These are phyloP conservation scores for Castanospermum australe DNA, from an alignment of 306 rosid genomes.

Conservation along the genomic window DNA sequence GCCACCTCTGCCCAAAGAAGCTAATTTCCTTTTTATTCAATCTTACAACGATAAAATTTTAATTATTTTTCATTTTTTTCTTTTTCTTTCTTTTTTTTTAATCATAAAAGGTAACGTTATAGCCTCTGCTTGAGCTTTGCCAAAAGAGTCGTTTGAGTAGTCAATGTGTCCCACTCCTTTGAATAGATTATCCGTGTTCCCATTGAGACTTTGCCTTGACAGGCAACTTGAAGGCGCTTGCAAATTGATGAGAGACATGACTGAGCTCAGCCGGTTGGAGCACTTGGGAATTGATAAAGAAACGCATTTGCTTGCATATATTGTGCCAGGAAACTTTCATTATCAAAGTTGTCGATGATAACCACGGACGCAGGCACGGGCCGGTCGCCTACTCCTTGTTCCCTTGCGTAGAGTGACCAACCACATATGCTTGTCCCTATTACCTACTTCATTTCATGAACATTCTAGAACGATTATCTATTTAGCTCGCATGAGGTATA, in stretches of 20 bases:
- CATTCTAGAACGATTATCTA: not conserved
- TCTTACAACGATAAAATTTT: no score
- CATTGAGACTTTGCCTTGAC: not conserved
- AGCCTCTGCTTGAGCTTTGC: not conserved
- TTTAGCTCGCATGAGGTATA: not conserved
- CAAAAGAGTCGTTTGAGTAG: conserved; percentile 8
- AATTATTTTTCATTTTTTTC: no score
- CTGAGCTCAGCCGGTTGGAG: not conserved
- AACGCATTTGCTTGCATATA: not conserved
- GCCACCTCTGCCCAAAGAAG: not conserved
- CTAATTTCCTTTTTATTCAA: no score
- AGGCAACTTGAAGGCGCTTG: not conserved
- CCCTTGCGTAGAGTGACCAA: not conserved
- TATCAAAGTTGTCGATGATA: not conserved
- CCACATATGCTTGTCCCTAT: not conserved
- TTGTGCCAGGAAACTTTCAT: not conserved
- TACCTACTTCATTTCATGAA: not conserved
- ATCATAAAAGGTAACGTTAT: no score
- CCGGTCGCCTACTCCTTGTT: not conserved
- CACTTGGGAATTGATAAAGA: not conserved
- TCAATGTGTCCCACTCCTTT: not conserved
- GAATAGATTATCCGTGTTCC: not conserved
- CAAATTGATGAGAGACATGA: not conserved
- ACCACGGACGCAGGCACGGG: not conserved
- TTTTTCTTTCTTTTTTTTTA: no score